Conservation (phyloP, 805 yeast genomes). For the Huiozyma naganishii region DNA sequence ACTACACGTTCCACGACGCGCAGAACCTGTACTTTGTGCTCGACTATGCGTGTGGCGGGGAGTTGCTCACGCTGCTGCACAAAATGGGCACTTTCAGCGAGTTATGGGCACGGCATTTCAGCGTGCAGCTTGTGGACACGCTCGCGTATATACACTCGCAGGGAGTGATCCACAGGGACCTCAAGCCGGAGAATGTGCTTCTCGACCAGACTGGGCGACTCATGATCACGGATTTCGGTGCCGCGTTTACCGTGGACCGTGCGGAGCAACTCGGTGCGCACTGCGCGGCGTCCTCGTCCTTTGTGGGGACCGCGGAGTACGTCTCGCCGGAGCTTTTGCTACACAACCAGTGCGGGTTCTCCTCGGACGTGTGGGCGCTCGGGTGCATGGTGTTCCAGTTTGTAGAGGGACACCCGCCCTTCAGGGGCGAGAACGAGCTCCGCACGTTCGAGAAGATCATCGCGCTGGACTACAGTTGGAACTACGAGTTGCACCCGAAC, state of each 20-base stretch:
- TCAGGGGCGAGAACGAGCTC: constrained; percentile 77
- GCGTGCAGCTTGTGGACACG: constrained; percentile 83
- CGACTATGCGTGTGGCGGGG: constrained; percentile 95
- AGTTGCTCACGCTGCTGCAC: constrained; percentile 67
- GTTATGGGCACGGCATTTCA: constrained; percentile 64
- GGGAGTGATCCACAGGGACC: constrained; percentile 87
- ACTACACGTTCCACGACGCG: constrained; percentile 92
- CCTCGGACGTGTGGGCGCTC: constrained; percentile 86
- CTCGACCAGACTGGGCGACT: constrained; percentile 77
- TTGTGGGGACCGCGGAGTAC: constrained; percentile 96
- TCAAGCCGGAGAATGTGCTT: constrained; percentile 88
- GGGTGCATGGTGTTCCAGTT: constrained; percentile 84
- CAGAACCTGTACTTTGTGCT: constrained; percentile 79
- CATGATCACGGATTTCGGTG: constrained; percentile 94
- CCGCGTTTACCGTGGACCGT: constrained; percentile 33
- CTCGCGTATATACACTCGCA: constrained; percentile 77
- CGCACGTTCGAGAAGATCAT: constrained; percentile 84
- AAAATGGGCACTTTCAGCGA: constrained; percentile 71
- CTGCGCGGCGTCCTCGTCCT: constrained; percentile 41
- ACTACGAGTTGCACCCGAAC: constrained; percentile 1
- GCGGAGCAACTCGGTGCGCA: constrained; percentile 9
- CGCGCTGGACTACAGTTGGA: constrained; percentile 60
- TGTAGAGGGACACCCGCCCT: constrained; percentile 78
- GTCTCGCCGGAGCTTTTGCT: constrained; percentile 85
- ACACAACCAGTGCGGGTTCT: constrained; percentile 70